Base-by-base conservation (phyloP, 192 early-diverging fungal species). In the Phlyctochytrium planicorne region DNA sequence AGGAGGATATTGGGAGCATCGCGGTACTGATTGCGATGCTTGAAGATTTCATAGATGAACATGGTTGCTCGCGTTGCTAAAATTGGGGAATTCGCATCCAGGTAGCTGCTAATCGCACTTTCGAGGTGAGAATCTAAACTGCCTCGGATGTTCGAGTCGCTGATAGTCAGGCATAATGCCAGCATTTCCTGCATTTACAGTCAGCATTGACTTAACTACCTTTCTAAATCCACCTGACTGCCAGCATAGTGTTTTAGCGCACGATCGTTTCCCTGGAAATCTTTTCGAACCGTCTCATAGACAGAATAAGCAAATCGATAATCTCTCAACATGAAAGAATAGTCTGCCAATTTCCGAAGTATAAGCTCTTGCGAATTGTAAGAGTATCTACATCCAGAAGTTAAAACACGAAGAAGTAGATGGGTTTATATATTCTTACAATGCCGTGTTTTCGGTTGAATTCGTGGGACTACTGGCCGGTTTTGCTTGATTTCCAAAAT, bases 261-360 rank as follows among this genome's bases (percentile, higher is more conserved):
- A 30, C 71, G 68, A 2, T 84, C 82, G 40, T 73, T 78, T 61
- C 90, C 90, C 2, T 89, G 84, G 80, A 89, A 98, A 61, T 96
- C 96, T 52, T 86, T 86, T 47, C 90, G 88, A 2, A 93, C 92
- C 0, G 87, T 88, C 65, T 99, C 95, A 67, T 98, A 99, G 2
- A 94, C 88, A 0, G 84, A 81, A 62, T 87, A 85, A 2, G 97
- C 96, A 75, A 97, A 91, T 55, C 85, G 83, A 75, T 90, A 97
- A 70, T 99, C 97, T 29, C 90, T 80, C 1, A 99, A 78, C 96
- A 98, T 98, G 70, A 99, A 98, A 2, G 94, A 88, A 78, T 90
- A 99, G 79, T 98, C 96, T 12, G 91, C 97, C 29, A 98, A 80
- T 70, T 90, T 91, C 2, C 96, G 83, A 85, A 98, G 86, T 66